Conservation (phyloP, 2,329 filamentous ascomycete genomes). For the Gliomastix tumulicola region DNA sequence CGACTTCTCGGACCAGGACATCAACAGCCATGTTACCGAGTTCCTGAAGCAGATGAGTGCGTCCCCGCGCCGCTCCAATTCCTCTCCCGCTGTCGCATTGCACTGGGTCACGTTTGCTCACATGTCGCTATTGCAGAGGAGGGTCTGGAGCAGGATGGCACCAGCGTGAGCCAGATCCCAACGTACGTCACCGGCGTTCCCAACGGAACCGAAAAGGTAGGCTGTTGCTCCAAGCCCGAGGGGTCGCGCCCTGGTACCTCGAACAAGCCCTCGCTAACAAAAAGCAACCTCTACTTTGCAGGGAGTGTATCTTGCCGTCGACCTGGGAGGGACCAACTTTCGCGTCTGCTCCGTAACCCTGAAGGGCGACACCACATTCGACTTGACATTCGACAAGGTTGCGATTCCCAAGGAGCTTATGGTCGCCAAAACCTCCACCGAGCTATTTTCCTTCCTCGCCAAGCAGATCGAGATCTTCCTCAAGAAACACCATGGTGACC, state of each 20-base stretch:
- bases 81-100: not conserved
- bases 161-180: slow-evolving; percentile 89
- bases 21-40: slow-evolving; percentile 75
- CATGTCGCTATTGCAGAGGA: slow-evolving; percentile 49
- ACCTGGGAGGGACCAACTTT: slow-evolving; percentile 98
- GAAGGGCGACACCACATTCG: slow-evolving; percentile 92
- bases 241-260: too few species aligned
- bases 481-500: slow-evolving; percentile 77
- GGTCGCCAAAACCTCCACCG: slow-evolving; percentile 76
- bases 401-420: slow-evolving; percentile 86
- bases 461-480: slow-evolving; percentile 89
- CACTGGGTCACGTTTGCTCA: not conserved
- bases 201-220: slow-evolving; percentile 94
- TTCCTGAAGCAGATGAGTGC: slow-evolving; percentile 79
- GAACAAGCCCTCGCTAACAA: slow-evolving; percentile 3
- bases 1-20: slow-evolving; percentile 70
- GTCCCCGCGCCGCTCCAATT: slow-evolving; percentile 12
- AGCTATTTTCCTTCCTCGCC: slow-evolving; percentile 88
- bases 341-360: slow-evolving; percentile 92
- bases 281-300: slow-evolving; percentile 24
- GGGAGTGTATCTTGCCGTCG: slow-evolving; percentile 93
- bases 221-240: too few species aligned
- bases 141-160: slow-evolving; percentile 70
- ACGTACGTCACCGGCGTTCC: slow-evolving; percentile 94
- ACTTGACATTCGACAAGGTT: slow-evolving; percentile 86